Evolutionary conservation across 768 basidiomycete species (phyloP), one percentile per base, ranked within the genome.

Genomic region (Russula sp.): DNA sequence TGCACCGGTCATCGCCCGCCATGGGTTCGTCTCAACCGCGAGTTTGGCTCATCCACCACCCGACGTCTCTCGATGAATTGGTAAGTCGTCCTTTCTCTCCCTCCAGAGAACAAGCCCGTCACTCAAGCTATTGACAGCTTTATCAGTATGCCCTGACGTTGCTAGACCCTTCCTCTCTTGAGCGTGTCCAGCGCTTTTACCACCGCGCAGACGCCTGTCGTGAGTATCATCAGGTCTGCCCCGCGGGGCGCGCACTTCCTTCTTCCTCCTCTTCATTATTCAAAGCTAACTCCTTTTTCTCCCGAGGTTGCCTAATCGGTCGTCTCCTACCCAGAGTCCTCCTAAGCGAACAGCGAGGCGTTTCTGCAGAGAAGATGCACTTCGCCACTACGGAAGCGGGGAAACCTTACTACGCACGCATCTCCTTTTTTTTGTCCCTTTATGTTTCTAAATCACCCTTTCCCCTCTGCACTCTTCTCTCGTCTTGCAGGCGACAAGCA

Each of bases 401-500:
- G 38, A 93, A 93, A 72, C 90, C 91, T 16, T 93, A 85, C 73
- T 77, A 88, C 48, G 90, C 82, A 68, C 70, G 85, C 78, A 39
- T 10, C 53, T 35, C 57, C 61, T 34, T 42, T 25, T 25, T 36
- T 18, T 5, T 20, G 25, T 42, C 10, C 34, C 14, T 18, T 42
- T 32, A 22, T 10, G 16, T n/a, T 14, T 10, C n/a, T 18, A 35
- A 35, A 59, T 20, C 14, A 18, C 20, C 51, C 52, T 38, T n/a
- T 42, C 2, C 34, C 16, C 45, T 36, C 16, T 36, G 9, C 41
- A 8, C n/a, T 38, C 41, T 14, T 29, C 5, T 49, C 7, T 55
- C 46, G n/a, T 36, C 55, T 13, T 38, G 11, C 68, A 85, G 85
- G 76, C 74, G 7, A 75, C 77, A 29, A 72, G 68, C 14, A 55